Evolutionary conservation across 768 basidiomycete genomes (phyloP), one percentile per base, ranked within the genome.

Genomic region (Pisolithus tinctorius): DNA sequence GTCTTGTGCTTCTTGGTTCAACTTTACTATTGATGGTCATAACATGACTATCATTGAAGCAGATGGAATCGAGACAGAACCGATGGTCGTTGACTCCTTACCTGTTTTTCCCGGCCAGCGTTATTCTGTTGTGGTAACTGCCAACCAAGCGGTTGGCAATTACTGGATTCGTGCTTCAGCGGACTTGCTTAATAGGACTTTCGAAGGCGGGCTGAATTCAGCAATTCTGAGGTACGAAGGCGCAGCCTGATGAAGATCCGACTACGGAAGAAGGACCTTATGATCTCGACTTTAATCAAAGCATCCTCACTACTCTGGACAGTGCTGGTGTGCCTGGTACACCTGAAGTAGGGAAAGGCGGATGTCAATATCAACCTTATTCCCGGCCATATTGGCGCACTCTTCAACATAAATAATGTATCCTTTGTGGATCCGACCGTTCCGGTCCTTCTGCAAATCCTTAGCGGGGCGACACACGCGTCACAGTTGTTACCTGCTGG

Each of bases 101-200:
- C 63, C 70, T 10, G 76, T 83, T 38, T 75, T 70, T 41, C 63
- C 74, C 1, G 77, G 67, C 2, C 80, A 80, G 60, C 72, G 80
- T 14, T 80, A 79, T 62, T 76, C 77, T 1, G 67, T 77, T 47
- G 60, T 78, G 4, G 56, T 76, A 7, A 53, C 53, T 27, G 70
- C 68, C 4, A 64, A 64, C 39, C 62, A 67, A 29, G 42, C 63
- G 0, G 48, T 69, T 14, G 65, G 55, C 36, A 74, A 73, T 52
- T 75, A 72, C 49, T 74, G 74, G 70, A 67, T 73, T 47, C 70
- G 72, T 16, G 67, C 71, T 1, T 59, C 69, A 14, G 17, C 55
- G 5, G 47, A 46, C 38, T 17, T 50, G 5, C 34, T 42, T 0
- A 10, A 54, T 46, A 16, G 47, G 8, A 64, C 69, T 45, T 58